Percentiles rank a stretch among this genome's conserved stretches.
Conservation (phyloP, 2,329 filamentous ascomycete genomes). For the Diaporthe vexans region DNA sequence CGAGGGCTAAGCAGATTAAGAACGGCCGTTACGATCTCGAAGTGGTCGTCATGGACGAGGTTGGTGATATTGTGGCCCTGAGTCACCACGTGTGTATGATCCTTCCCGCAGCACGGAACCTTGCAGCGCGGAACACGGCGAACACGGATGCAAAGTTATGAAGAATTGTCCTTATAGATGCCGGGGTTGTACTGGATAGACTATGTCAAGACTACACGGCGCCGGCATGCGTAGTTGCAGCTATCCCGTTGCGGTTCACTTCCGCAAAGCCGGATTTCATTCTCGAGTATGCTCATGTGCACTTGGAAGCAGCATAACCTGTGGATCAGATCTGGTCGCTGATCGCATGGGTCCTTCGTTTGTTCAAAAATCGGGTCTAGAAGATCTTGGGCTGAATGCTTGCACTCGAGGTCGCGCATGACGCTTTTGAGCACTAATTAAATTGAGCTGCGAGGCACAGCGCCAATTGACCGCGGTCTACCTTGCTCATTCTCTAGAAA, state of each 20-base stretch:
- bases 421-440: not conserved
- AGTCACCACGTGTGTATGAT: conserved; percentile 78
- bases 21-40: conserved; percentile 84
- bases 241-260: no score
- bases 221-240: not conserved
- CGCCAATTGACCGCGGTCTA: not conserved
- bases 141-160: conserved; percentile 2
- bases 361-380: not conserved
- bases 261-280: not conserved
- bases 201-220: not conserved
- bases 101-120: conserved; percentile 73
- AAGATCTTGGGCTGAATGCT: no score
- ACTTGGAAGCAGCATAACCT: not conserved
- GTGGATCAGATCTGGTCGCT: not conserved
- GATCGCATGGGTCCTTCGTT: no score
- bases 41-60: conserved; percentile 74
- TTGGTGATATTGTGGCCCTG: conserved; percentile 75
- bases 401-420: not conserved
- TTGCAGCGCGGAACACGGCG: conserved; percentile 42
- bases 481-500: not conserved
- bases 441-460: not conserved
- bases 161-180: not conserved
- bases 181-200: not conserved
- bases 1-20: conserved; percentile 74
- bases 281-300: not conserved